Conservation (phyloP, 495 filamentous ascomycete genomes). For the Jackrogersella multiformis region DNA sequence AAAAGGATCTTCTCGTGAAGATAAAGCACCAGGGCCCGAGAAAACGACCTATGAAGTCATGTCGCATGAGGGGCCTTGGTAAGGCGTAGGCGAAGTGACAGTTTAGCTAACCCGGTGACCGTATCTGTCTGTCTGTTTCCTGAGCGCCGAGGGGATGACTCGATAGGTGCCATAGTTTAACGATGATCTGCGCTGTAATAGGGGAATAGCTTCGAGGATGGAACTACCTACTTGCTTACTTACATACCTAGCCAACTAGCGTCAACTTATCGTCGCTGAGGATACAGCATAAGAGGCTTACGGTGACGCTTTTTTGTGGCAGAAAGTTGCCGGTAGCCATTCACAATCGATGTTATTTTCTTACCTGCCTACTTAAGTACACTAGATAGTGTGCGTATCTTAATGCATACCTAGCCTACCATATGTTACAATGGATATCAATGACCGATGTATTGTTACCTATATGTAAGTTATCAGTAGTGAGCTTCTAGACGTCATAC, state of each 20-base stretch:
- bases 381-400: slow-evolving; percentile 1
- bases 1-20: background rate
- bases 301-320: slow-evolving; percentile 33
- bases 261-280: slow-evolving; percentile 4
- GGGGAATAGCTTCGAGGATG: slow-evolving; percentile 20
- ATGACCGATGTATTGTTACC: slow-evolving; percentile 13
- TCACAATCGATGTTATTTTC: background rate
- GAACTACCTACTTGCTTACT: too few species aligned
- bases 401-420: slow-evolving; percentile 6
- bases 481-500: slow-evolving; percentile 29
- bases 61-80: slow-evolving; percentile 4
- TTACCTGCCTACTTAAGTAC: too few species aligned
- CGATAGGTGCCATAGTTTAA: background rate
- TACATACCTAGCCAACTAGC: too few species aligned
- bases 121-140: background rate
- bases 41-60: slow-evolving; percentile 33
- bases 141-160: slow-evolving; percentile 22
- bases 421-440: background rate
- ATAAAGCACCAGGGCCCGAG: slow-evolving; percentile 17
- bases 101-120: background rate
- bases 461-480: slow-evolving; percentile 4
- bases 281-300: slow-evolving; percentile 25
- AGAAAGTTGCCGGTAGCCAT: slow-evolving; percentile 4
- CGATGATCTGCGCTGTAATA: slow-evolving; percentile 26
- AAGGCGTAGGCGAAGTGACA: background rate